A percentile compares a stretch with the other conserved stretches of the same genome.
Evolutionary conservation across 176 grass and related monocot genomes (phyloP).

Genomic region (Oryza glaberrima): DNA sequence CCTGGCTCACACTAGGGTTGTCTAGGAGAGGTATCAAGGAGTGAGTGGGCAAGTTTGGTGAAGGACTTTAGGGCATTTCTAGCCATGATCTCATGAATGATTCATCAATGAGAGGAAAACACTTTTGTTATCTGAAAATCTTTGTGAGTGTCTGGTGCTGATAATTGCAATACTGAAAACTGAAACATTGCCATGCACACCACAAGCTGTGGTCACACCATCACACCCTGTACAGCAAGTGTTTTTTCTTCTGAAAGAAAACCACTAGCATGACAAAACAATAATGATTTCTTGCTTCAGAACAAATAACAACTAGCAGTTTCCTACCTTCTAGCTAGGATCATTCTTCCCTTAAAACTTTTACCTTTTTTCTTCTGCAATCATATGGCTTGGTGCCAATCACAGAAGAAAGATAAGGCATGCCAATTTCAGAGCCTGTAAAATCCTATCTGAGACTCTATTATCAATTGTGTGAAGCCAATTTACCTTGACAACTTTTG

Average conservation of each 20-base stretch:
- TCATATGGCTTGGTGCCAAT: too few relatives aligned
- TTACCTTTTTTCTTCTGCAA: not conserved
- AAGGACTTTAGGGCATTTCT: constrained; percentile 29
- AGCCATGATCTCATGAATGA: constrained; percentile 29
- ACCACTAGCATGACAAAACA: constrained; percentile 24
- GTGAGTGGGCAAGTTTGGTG: constrained; percentile 39
- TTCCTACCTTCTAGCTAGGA: not conserved
- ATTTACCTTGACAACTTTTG: not conserved
- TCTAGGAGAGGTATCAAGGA: constrained; percentile 16
- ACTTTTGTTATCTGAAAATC: constrained; percentile 1
- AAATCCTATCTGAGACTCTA: not conserved
- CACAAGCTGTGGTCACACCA: constrained; percentile 23
- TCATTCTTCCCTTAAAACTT: constrained; percentile 34
- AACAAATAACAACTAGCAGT: constrained; percentile 24
- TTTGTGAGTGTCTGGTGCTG: not conserved
- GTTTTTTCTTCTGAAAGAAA: constrained; percentile 37
- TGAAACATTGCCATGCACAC: constrained; percentile 25
- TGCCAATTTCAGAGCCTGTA: not conserved
- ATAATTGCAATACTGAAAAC: constrained; percentile 41
- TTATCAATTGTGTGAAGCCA: not conserved
- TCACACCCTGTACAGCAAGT: constrained; percentile 28
- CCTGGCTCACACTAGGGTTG: constrained; percentile 36
- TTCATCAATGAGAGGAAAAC: not conserved
- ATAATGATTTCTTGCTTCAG: constrained; percentile 38
- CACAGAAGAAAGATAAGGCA: too few relatives aligned